Percentiles rank a stretch among this genome's conserved stretches.
These are phyloP conservation scores for Hordeum vulgare DNA, from an alignment of 176 grass and related monocot genomes.

Conservation along the genomic window DNA sequence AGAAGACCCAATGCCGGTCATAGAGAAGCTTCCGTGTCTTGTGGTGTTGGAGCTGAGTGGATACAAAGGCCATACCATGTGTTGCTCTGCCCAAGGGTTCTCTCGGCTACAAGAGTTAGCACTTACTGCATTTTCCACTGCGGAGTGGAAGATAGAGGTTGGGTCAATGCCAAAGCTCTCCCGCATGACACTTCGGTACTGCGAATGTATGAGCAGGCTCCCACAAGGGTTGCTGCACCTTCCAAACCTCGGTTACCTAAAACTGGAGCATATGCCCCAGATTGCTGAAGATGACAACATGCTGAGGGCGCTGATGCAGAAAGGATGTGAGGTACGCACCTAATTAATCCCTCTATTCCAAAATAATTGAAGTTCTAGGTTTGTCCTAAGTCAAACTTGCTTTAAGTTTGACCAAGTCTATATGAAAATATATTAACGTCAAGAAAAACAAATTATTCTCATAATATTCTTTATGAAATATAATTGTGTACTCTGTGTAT, in stretches of 20 bases:
- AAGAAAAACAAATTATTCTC: too few species aligned
- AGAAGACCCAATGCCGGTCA: background rate
- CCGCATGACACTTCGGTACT: rapidly evolving
- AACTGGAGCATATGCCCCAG: background rate
- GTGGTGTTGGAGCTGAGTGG: background rate
- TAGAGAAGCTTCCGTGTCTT: conserved; percentile 15
- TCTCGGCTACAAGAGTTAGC: background rate
- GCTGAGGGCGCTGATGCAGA: background rate
- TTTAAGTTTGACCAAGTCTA: too few species aligned
- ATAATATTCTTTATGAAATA: too few species aligned
- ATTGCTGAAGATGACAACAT: background rate
- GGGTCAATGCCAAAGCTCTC: conserved; percentile 11
- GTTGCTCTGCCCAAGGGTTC: background rate
- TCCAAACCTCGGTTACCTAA: background rate
- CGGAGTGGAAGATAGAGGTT: background rate
- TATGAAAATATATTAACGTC: too few species aligned
- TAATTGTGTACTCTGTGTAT: too few species aligned
- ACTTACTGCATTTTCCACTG: background rate
- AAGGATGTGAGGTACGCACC: background rate
- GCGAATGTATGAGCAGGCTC: background rate
- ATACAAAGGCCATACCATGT: background rate
- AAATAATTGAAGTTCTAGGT: too few species aligned
- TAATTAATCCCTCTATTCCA: too few species aligned
- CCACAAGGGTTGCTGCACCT: background rate
- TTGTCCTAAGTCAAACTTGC: too few species aligned